Base-by-base conservation (phyloP, 306 rosid genomes). In the Inga oerstediana region DNA sequence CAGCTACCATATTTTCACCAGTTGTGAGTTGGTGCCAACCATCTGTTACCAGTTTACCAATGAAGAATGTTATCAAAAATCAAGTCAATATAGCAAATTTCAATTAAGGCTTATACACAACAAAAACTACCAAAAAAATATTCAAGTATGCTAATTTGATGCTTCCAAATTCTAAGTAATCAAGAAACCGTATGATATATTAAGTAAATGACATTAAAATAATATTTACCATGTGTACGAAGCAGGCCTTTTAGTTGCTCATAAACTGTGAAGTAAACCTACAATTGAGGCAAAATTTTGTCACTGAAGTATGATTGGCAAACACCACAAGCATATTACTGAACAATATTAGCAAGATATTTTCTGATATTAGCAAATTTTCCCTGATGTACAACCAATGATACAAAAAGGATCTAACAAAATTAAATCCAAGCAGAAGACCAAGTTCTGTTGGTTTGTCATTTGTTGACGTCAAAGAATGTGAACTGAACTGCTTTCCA, bases 251-350 rank as follows among this genome's bases (percentile, higher is more conserved):
- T 96, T 81, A 94, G 89, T 75, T 88, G 97, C 88, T 94, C 98
- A 78, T 96, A 96, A 80, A 87, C 91, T 88, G 99, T 85, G 90
- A 96, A 96, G 90, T 96, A 96, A 79, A 96, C 99, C 98, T 96
- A 75, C 78, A 86, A 72, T 82, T 24, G 78, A 82, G 87, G 84
- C 71, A 80, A 73, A 59, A n/a, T 54, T 54, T 76, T 44, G 82
- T 86, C 84, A 88, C 72, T 80, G 27, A 70, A 80, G 85, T 75
- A 88, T 74, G 80, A 85, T 56, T 51, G 80, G 48, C 54, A 61
- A 73, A 74, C 22, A 64, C 59, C 17, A 79, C 75, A 82, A 71
- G 65, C 61, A 78, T 30, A 61, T 14, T 73, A 66, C 58, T n/a
- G 22, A 82, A 77, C 34, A 76, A 51, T 41, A 75, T 46, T 75